Evolutionary conservation across 768 basidiomycete genomes (phyloP), one percentile per base, ranked within the genome.

Genomic region (Asterophora parasitica): DNA sequence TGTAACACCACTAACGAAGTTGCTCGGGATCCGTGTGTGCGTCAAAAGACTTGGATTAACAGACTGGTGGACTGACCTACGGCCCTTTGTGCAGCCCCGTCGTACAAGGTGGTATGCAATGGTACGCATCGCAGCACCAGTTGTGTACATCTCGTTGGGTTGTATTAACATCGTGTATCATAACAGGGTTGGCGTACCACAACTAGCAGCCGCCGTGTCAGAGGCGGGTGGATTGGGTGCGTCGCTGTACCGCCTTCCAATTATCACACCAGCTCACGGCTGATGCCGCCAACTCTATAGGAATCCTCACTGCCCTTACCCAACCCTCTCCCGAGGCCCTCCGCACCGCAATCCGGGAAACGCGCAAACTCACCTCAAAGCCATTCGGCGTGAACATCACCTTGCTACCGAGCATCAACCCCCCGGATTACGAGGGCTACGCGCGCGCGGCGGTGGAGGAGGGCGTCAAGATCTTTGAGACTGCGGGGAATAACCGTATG

Each of bases 71-170:
- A 13, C 39, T 19, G 12, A 17, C 26, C 10, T 26, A 42, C 42
- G 7, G 28, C 32, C 17, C 13, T 16, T 27, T 9, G 28, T 49
- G 23, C 44, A 88, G 86, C 27, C 91, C 90, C 12, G 71, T 92
- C 38, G 77, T 93, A 1, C 91, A 92, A 62, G 90, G 89, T 17
- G 90, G 88, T 39, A 92, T 92, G 89, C 90, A 92, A 79, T 93
- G 86, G 86, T 88, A 68, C 38, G 61, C 48, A 13, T 51, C 20
- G 16, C 10, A 27, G 23, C 23, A 7, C 40, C 40, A 26, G 19
- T 48, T 12, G 6, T 31, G 10, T 11, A 17, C 27, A 28, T 16
- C n/a, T 45, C 23, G 6, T 23, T 23, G 38, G 28, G 31, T 23
- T 27, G 20, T 20, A 35, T 34, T 34, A 27, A 9, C 36, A 33